phyloP scores from a whole-genome alignment of 2,329 filamentous ascomycete genomes.

The Colletotrichum lindemuthianum region DNA sequence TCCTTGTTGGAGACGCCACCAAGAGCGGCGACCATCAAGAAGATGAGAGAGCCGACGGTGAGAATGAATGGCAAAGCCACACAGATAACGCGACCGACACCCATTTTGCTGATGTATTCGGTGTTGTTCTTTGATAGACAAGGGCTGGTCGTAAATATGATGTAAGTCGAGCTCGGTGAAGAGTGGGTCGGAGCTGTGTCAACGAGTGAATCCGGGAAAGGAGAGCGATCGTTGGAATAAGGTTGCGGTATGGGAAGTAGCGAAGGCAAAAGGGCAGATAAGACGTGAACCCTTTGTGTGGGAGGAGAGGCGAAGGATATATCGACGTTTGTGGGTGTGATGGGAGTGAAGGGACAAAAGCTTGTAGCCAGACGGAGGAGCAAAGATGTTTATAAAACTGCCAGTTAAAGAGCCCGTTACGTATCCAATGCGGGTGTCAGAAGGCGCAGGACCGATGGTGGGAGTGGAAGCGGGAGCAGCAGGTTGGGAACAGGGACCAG shows the following conservation, averaged over 20 bases:
- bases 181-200: slow-evolving; percentile 18
- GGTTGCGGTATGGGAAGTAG: slow-evolving; percentile 10
- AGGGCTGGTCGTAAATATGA: not conserved
- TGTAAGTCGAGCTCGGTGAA: slow-evolving; percentile 17
- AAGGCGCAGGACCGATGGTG: slow-evolving; percentile 27
- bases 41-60: slow-evolving; percentile 80
- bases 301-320: slow-evolving; percentile 4
- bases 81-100: slow-evolving; percentile 82
- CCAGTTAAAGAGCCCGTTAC: slow-evolving; percentile 16
- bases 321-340: slow-evolving; percentile 21
- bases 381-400: slow-evolving; percentile 35
- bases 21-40: slow-evolving; percentile 67
- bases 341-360: slow-evolving; percentile 11
- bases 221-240: slow-evolving; percentile 10
- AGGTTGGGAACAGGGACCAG: slow-evolving; percentile 22
- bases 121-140: slow-evolving; percentile 35
- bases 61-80: slow-evolving; percentile 88
- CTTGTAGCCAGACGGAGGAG: slow-evolving; percentile 26
- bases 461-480: slow-evolving; percentile 26
- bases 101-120: slow-evolving; percentile 52
- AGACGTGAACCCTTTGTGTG: slow-evolving; percentile 8
- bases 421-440: slow-evolving; percentile 18
- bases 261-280: slow-evolving; percentile 7
- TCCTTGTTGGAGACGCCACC: slow-evolving; percentile 66
- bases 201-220: slow-evolving; percentile 25